Base-by-base conservation (phyloP, 768 basidiomycete species). In the Amanita pallidorosea region DNA sequence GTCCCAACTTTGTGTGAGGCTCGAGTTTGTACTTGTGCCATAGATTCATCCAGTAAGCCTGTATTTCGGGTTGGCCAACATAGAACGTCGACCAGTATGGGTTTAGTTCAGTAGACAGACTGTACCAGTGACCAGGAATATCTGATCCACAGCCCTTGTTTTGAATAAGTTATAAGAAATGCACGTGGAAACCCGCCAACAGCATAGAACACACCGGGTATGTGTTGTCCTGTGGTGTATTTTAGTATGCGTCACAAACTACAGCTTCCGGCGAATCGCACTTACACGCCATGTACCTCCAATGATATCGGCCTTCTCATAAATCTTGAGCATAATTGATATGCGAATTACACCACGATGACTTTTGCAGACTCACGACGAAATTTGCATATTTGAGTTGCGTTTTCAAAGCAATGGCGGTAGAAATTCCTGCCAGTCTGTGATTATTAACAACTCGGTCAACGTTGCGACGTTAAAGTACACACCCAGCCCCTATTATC, bases 121-220 rank as follows among this genome's bases (percentile, higher is more conserved):
- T 69, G 58, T 80, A 79, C 73, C 75, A 76, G 55, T 76, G 74
- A 8, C 63, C 74, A 8, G 75, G 70, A 13, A 77, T 67, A 56
- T 80, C 77, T n/a, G 74, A 80, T 12, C 73, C 76, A 53, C 77
- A 79, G 3, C 78, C 77, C 73, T 74, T n/a, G n/a, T n/a, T n/a
- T n/a, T 45, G 23, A 33, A 36, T 6, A 17, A 38, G 18, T 45
- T 37, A 8, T 37, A 38, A 40, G 27, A 41, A 9, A n/a, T 29
- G 22, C 7, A 2, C 25, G 18, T 7, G 36, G 17, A 40, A 13
- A 36, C 22, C n/a, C 15, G 17, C 37, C 34, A 44, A 13, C 29
- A 23, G 18, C 22, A 54, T 20, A 33, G 29, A 44, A 52, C 67
- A 44, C 49, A 77, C 77, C 20, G 75, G 76, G 51, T 79, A 77